These are phyloP conservation scores for Starmerella bombicola DNA, from an alignment of 805 yeast genomes.

Conservation along the genomic window DNA sequence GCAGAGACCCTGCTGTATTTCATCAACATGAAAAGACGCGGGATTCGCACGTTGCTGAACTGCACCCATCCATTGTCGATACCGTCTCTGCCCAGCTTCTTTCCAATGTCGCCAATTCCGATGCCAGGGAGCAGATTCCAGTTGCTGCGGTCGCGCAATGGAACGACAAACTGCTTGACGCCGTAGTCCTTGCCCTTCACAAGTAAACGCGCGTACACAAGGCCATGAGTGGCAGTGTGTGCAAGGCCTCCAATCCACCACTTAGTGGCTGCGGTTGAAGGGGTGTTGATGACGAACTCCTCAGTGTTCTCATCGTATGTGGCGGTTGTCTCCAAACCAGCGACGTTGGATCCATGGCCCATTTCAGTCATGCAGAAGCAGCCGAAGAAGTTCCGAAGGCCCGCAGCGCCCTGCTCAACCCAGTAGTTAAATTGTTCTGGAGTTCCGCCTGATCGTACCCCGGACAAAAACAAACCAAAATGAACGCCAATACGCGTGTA, in stretches of 20 bases:
- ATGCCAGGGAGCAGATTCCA: constrained; percentile 71
- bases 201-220: constrained; percentile 72
- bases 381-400: constrained; percentile 42
- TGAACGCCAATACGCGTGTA: constrained; percentile 81
- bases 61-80: constrained; percentile 97
- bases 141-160: constrained; percentile 55
- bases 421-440: constrained; percentile 72
- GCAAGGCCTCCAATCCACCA: constrained; percentile 99
- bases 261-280: constrained; percentile 83
- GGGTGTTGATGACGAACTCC: constrained; percentile 68
- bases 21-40: constrained; percentile 69
- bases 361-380: constrained; percentile 90
- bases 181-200: constrained; percentile 81
- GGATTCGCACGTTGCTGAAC: constrained; percentile 70
- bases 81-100: constrained; percentile 92
- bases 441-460: constrained; percentile 81
- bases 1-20: constrained; percentile 60
- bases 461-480: constrained; percentile 68
- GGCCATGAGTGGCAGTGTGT: constrained; percentile 77
- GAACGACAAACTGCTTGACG: constrained; percentile 84
- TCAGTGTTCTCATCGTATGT: constrained; percentile 54
- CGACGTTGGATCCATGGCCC: constrained; percentile 90
- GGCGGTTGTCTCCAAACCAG: constrained; percentile 87
- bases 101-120: constrained; percentile 81
- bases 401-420: constrained; percentile 46